Base-by-base conservation (phyloP, 2,329 filamentous ascomycete species). In the Colletotrichum orbiculare region DNA sequence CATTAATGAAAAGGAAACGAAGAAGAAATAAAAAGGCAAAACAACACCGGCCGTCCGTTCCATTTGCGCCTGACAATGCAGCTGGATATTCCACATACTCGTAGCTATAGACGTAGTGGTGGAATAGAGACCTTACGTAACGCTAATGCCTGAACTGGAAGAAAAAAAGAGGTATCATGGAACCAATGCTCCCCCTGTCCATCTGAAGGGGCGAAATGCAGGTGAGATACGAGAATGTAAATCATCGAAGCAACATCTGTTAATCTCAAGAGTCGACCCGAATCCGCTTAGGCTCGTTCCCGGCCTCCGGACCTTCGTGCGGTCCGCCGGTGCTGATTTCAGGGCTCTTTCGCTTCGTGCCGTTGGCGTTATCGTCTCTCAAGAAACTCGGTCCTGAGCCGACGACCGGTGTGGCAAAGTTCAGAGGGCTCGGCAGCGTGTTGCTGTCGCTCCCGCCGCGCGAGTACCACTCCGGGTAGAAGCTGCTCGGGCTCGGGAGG, bases 401-500 rank as follows among this genome's bases (percentile, higher is more conserved):
- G 2, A 85, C 84, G 2, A 89, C 81, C 0, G 96, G 96, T 1
- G 96, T 98, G 39, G 93, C 91, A 77, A 97, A 97, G 66, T 94
- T 97, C 68, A 98, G 81, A 9, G 96, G 96, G 75, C 94, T 97
- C 0, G 94, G 94, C 53, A 98, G 83, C 69, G 96, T 96, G 72
- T 96, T 97, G 75, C 86, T 91, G 69, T 96, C 92, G 61, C 82
- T 77, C 76, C 88, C 76, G 75, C 88, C 75, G 76, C 89, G 74
- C 76, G 92, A 94, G 69, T 91, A 90, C 94, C 94, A 97, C 68
- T 97, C 94, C 0, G 91, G 89, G 73, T 97, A 98, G 79, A 98
- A 97, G 69, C 89, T 93, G 68, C 91, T 96, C 0, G 96, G 96
- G 60, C 93, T 97, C 0, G 96, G 94, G 13, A 98, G 83, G 58